A percentile compares a stretch with the other conserved stretches of the same genome.
phyloP scores from a whole-genome alignment of 2,329 filamentous ascomycete genomes.

The Xylariaceae sp. region DNA sequence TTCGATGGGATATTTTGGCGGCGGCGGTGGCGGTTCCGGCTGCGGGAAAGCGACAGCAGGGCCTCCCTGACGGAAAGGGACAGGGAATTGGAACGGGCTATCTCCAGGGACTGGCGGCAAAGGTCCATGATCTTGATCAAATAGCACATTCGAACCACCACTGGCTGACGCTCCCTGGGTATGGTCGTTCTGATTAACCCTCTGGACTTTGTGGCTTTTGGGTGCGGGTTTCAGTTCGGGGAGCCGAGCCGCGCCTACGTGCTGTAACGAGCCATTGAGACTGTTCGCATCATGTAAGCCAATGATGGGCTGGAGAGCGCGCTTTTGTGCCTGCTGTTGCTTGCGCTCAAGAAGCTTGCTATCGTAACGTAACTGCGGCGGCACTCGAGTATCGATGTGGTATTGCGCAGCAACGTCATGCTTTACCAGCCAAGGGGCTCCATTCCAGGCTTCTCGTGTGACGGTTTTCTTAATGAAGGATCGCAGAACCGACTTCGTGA shows the following conservation, averaged over 20 bases:
- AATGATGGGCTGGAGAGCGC: conserved; percentile 41
- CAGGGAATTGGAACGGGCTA: conserved; percentile 44
- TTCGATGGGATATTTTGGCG: conserved; percentile 92
- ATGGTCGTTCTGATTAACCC: conserved; percentile 42
- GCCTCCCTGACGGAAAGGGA: conserved; percentile 40
- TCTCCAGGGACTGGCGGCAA: conserved; percentile 40
- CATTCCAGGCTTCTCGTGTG: conserved; percentile 85
- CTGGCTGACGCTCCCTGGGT: conserved; percentile 36
- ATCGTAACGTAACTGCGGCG: conserved; percentile 74
- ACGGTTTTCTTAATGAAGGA: conserved; percentile 95
- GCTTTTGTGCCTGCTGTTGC: conserved; percentile 62
- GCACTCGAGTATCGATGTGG: conserved; percentile 81
- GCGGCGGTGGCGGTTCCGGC: conserved; percentile 50
- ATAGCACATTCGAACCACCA: conserved; percentile 35
- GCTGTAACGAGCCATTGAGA: conserved; percentile 28
- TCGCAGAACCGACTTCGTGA: conserved; percentile 89
- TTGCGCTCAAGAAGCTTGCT: conserved; percentile 74
- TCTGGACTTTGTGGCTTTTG: conserved; percentile 60
- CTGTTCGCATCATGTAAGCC: conserved; percentile 39
- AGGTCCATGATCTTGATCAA: conserved; percentile 35
- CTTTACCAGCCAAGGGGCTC: conserved; percentile 96
- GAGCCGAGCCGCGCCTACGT: conserved; percentile 51
- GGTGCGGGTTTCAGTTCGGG: conserved; percentile 69
- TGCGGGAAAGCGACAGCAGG: conserved; percentile 38
- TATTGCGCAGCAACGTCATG: conserved; percentile 76